Conservation (phyloP, 441 rosid species). For the Gossypium schwendimanii region DNA sequence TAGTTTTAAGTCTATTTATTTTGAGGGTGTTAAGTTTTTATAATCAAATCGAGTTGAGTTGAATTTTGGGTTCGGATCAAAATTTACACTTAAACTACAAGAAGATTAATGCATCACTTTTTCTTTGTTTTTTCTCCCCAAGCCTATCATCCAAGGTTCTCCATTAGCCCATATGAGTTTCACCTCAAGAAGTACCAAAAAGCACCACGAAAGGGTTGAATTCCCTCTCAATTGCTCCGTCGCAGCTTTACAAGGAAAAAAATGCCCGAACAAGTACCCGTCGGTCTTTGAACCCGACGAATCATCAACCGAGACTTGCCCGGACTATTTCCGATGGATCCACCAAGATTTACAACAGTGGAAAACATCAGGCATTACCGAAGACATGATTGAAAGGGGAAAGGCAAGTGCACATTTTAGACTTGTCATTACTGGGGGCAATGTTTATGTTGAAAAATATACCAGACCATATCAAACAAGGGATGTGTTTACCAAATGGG, state of each 20-base stretch:
- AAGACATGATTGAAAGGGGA: conserved; percentile 36
- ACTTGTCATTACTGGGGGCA: conserved; percentile 33
- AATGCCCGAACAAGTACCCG: conserved; percentile 3
- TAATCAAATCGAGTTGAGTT: too few relatives aligned
- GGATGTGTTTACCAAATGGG: conserved; percentile 50
- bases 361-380: conserved; percentile 41
- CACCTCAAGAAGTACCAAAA: not conserved
- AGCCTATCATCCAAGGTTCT: not conserved
- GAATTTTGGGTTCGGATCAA: too few relatives aligned
- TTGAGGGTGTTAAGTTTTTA: too few relatives aligned
- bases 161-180: not conserved
- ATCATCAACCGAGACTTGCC: conserved; percentile 26
- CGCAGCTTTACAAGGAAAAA: not conserved
- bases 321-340: conserved; percentile 55
- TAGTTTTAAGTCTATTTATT: too few relatives aligned
- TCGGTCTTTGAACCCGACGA: not conserved
- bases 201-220: not conserved
- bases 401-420: conserved; percentile 40
- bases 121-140: not conserved
- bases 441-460: conserved; percentile 45
- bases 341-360: conserved; percentile 52
- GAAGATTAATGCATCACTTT: not conserved
- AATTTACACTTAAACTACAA: not conserved
- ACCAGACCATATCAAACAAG: conserved; percentile 34
- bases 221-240: conserved; percentile 10